Evolutionary conservation across 371 early-diverging fungal genomes (phyloP).

Genomic region (Synchytrium microbalum): DNA sequence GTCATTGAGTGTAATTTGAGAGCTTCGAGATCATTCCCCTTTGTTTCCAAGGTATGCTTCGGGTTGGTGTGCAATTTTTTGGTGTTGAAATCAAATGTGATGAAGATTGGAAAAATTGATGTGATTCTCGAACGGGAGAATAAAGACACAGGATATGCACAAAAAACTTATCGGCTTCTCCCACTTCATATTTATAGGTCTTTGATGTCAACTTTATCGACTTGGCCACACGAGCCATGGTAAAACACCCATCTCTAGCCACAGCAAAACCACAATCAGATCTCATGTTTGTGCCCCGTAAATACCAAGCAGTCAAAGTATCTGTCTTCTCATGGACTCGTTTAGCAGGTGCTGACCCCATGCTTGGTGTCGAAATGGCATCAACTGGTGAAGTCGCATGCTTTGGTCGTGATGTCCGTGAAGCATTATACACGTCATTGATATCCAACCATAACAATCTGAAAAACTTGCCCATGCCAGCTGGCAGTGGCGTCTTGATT

Average conservation of each 20-base stretch:
- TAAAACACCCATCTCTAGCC: constrained; percentile 41
- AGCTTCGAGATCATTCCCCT: constrained; percentile 92
- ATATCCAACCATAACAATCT: constrained; percentile 80
- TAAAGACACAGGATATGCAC: too few species aligned
- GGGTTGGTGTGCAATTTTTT: too few species aligned
- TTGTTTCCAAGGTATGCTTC: constrained; percentile 92
- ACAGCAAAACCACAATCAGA: constrained; percentile 43
- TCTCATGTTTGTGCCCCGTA: constrained; percentile 46
- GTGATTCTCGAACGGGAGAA: too few species aligned
- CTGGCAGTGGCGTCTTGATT: constrained; percentile 57
- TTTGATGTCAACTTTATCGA: constrained; percentile 84
- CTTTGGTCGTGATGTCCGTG: constrained; percentile 81
- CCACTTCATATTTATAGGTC: too few species aligned
- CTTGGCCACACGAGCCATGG: constrained; percentile 72
- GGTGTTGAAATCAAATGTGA: too few species aligned
- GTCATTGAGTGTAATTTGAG: constrained; percentile 96
- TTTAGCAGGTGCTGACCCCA: constrained; percentile 87
- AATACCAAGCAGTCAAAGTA: constrained; percentile 80
- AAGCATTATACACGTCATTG: constrained; percentile 74
- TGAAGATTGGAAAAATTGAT: too few species aligned
- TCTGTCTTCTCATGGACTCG: constrained; percentile 93
- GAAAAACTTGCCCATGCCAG: constrained; percentile 44
- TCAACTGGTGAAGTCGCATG: constrained; percentile 96
- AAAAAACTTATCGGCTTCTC: too few species aligned
- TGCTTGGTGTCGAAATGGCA: constrained; percentile 96